A percentile compares a stretch with the other conserved stretches of the same genome.
Conservation (phyloP, 1,139 yeast species). For the Pichia sp. region DNA sequence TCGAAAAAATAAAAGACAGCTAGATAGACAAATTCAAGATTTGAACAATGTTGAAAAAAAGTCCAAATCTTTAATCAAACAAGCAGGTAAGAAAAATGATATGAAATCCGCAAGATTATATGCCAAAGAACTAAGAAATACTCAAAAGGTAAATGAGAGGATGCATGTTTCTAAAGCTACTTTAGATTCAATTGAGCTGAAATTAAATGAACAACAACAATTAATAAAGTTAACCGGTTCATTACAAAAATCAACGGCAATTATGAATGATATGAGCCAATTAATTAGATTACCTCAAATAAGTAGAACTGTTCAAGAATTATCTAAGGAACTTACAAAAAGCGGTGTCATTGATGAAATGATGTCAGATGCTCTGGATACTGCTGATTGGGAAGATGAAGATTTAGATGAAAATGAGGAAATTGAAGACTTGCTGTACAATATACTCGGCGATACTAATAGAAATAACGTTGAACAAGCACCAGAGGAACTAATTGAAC, state of each 20-base stretch:
- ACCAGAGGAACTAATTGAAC: not conserved
- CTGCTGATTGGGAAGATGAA: constrained; percentile 60
- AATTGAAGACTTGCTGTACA: constrained; percentile 46
- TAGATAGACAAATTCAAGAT: constrained; percentile 71
- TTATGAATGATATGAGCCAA: constrained; percentile 85
- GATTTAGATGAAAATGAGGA: constrained; percentile 63
- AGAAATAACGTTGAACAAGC: not conserved
- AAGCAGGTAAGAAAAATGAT: constrained; percentile 75
- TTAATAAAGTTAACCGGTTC: constrained; percentile 78
- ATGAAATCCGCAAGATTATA: constrained; percentile 65
- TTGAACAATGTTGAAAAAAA: constrained; percentile 57
- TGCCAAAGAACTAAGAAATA: constrained; percentile 74
- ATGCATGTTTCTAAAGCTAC: constrained; percentile 79
- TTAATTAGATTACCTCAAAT: constrained; percentile 76
- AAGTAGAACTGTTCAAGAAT: constrained; percentile 75
- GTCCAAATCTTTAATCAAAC: constrained; percentile 67
- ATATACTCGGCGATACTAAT: constrained; percentile 30
- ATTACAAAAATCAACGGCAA: constrained; percentile 67
- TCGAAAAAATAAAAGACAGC: constrained; percentile 76
- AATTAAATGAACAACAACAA: constrained; percentile 88
- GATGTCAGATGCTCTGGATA: constrained; percentile 86
- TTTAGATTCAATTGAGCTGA: constrained; percentile 77
- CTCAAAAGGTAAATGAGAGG: constrained; percentile 68
- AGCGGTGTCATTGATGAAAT: constrained; percentile 93
- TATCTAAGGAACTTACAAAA: constrained; percentile 81